Conservation (phyloP, 139 green algal genomes). For the Volvox africanus region DNA sequence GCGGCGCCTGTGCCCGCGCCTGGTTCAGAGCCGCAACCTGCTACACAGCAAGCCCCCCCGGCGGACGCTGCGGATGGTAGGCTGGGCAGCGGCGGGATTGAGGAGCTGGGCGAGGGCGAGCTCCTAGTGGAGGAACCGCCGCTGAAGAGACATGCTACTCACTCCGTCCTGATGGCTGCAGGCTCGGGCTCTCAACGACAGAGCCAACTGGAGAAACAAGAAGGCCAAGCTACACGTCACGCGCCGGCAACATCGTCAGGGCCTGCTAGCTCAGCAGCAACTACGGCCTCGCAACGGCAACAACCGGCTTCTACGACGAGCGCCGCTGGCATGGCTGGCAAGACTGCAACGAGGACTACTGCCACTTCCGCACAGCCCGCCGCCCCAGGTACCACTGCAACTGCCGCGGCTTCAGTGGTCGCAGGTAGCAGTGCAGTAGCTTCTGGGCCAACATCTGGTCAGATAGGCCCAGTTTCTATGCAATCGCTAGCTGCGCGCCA, state of each 20-base stretch:
- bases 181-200: constrained; percentile 1
- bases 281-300: background rate
- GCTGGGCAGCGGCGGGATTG: background rate
- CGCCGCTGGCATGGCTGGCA: background rate
- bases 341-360: background rate
- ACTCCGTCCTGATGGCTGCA: constrained; percentile 6
- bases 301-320: background rate
- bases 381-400: background rate
- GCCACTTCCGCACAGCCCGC: background rate
- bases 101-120: background rate
- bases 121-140: background rate
- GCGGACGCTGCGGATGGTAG: constrained; percentile 10
- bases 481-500: background rate
- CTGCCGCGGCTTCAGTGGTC: background rate
- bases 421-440: background rate
- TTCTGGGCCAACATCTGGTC: no score
- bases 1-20: background rate
- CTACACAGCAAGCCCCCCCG: background rate
- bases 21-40: background rate
- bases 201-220: constrained; percentile 6
- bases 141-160: background rate
- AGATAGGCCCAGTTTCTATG: no score
- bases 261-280: background rate
- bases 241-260: background rate
- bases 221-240: background rate